Conservation (phyloP, 2,329 filamentous ascomycete species). For the Aspergillus sp. region DNA sequence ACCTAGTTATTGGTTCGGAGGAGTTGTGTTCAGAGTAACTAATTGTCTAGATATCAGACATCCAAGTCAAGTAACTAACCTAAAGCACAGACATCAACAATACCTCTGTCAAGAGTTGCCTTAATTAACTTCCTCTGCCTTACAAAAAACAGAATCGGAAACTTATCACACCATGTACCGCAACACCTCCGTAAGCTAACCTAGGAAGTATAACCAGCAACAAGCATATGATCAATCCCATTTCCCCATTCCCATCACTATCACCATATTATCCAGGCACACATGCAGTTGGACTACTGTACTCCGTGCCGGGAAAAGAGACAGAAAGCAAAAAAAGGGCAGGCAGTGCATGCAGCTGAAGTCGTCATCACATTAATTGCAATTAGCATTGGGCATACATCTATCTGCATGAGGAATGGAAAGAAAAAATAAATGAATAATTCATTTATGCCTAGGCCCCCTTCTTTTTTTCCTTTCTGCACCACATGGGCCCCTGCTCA, state of each 20-base stretch:
- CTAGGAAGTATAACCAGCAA: no score
- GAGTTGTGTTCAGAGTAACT: no score
- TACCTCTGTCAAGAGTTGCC: no score
- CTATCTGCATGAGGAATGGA: neutral
- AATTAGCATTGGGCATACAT: neutral
- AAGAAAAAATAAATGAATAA: neutral
- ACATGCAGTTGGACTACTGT: conserved; percentile 4
- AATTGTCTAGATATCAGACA: no score
- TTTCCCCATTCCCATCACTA: neutral
- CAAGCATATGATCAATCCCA: neutral
- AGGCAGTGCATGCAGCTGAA: neutral
- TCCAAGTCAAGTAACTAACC: no score
- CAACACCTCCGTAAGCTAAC: no score
- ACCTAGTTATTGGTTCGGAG: no score
- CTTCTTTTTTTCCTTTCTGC: neutral
- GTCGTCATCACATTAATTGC: neutral
- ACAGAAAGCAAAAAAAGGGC: no score
- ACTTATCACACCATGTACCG: no score
- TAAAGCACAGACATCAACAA: no score
- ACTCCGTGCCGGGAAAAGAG: neutral
- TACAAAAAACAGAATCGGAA: no score
- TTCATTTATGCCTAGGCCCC: neutral
- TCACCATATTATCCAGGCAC: neutral
- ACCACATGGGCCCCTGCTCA: neutral
- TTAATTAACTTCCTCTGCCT: no score